These are phyloP conservation scores for Trichosanthes truncata DNA, from an alignment of 306 rosid genomes.

Conservation along the genomic window DNA sequence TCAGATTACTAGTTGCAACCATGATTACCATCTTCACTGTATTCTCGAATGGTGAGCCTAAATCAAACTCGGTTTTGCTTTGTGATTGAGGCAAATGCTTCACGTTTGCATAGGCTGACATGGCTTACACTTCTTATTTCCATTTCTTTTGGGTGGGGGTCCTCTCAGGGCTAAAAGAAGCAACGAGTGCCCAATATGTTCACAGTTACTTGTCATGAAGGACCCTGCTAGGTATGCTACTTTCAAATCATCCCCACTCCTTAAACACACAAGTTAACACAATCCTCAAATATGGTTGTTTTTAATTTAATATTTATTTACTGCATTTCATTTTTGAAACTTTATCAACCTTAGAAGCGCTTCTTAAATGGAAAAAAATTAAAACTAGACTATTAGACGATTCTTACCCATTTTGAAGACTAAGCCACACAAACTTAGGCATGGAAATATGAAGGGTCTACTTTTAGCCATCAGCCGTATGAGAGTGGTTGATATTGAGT, in stretches of 20 bases:
- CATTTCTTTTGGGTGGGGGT: neutral
- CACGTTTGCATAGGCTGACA: neutral
- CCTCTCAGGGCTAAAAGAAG: constrained; percentile 75
- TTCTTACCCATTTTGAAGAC: neutral
- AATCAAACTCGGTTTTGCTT: neutral
- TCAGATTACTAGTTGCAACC: constrained; percentile 82
- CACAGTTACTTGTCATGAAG: constrained; percentile 59
- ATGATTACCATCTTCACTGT: constrained; percentile 90
- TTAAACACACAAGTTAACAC: neutral
- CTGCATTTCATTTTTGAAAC: neutral
- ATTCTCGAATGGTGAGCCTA: constrained; percentile 72
- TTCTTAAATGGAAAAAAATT: neutral
- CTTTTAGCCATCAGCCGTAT: neutral
- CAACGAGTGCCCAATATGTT: constrained; percentile 82
- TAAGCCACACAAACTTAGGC: neutral
- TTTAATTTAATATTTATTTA: too few species aligned
- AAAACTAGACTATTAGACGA: neutral
- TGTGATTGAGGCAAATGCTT: neutral
- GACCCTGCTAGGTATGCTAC: constrained; percentile 58
- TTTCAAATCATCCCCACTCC: neutral
- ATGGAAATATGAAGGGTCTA: neutral
- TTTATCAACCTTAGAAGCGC: neutral
- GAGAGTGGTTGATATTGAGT: neutral
- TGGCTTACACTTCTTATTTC: neutral
- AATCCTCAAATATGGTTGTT: neutral